A percentile compares a stretch with the other conserved stretches of the same genome.
Evolutionary conservation across 2,329 filamentous ascomycete genomes (phyloP).

Genomic region (Hypoxylon rubiginosum): DNA sequence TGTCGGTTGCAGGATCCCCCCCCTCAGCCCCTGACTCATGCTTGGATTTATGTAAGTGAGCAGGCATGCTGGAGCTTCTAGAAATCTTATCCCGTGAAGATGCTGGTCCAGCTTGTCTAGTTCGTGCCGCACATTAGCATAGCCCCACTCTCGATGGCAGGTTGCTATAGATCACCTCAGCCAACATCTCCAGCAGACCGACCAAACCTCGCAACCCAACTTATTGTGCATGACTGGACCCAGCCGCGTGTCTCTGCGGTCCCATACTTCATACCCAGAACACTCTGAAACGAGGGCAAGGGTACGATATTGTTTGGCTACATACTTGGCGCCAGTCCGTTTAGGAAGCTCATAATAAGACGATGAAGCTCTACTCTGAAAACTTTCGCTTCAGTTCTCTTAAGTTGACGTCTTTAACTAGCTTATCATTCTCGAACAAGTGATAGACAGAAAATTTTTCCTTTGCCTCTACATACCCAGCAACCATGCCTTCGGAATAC

Average conservation of each 20-base stretch:
- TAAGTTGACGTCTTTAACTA: not conserved
- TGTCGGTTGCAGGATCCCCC: not conserved
- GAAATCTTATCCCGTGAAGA: constrained; percentile 5
- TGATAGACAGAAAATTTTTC: not conserved
- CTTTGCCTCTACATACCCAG: not conserved
- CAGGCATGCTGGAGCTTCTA: not conserved
- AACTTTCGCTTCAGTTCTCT: not conserved
- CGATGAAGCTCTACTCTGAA: not conserved
- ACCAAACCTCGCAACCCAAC: not conserved
- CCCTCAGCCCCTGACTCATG: not conserved
- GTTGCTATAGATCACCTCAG: not conserved
- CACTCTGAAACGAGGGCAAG: constrained; percentile 7
- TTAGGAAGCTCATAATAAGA: constrained; percentile 15
- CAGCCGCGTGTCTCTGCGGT: not conserved
- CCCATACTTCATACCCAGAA: not conserved
- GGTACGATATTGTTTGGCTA: not conserved
- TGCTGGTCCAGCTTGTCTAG: not conserved
- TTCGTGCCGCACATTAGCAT: not conserved
- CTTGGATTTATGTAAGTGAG: not conserved
- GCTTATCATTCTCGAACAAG: not conserved
- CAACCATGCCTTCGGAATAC: constrained; percentile 25
- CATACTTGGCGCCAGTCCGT: not conserved
- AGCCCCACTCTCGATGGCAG: not conserved
- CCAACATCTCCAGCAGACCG: not conserved
- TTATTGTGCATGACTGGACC: constrained; percentile 1